phyloP scores from a whole-genome alignment of 139 green algal genomes.

The Micractinium sp. region DNA sequence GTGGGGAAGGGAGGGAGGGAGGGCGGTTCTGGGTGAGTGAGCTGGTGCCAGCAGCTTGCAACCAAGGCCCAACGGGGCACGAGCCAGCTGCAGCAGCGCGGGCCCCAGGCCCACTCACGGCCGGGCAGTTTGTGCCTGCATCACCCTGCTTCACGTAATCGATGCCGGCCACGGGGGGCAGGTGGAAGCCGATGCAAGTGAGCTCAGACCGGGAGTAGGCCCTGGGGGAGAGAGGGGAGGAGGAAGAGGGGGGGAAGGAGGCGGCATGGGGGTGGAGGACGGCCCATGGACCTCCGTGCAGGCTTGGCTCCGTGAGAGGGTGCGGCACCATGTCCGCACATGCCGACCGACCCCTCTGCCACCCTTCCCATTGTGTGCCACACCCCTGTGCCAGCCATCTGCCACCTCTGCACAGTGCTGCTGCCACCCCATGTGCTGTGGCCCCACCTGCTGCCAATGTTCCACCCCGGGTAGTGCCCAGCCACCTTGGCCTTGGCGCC shows the following conservation, averaged over 20 bases:
- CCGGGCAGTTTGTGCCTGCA: not conserved
- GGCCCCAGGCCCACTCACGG: not conserved
- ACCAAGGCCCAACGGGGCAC: no score
- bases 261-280: not conserved
- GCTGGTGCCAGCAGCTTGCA: no score
- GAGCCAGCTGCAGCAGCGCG: no score
- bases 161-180: conserved; percentile 49
- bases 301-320: no score
- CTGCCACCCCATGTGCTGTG: not conserved
- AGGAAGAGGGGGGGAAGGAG: not conserved
- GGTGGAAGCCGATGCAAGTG: conserved; percentile 39
- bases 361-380: not conserved
- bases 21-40: not conserved
- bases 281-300: not conserved
- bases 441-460: not conserved
- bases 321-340: no score
- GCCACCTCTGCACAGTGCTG: not conserved
- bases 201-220: conserved; percentile 44
- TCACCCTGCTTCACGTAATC: not conserved
- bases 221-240: conserved; percentile 12
- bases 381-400: not conserved
- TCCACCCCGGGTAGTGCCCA: not conserved
- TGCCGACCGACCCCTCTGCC: no score
- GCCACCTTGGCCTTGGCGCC: not conserved
- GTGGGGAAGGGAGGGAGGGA: not conserved